Base-by-base conservation (phyloP, 306 rosid genomes). In the Citrullus mucosospermus region DNA sequence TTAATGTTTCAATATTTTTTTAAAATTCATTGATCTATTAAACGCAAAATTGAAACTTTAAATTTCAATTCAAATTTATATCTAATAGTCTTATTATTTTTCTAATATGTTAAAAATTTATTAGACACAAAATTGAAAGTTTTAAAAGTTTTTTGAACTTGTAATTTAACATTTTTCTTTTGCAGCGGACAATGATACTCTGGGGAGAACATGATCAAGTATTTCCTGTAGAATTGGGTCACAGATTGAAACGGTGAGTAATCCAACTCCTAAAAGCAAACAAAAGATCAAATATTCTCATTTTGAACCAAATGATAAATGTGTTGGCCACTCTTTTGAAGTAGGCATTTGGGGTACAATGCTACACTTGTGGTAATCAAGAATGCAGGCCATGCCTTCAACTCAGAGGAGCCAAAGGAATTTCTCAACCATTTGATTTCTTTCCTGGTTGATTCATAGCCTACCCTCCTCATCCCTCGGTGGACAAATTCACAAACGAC, bases 161-260 rank as follows among this genome's bases (percentile, higher is more conserved):
- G 6, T 48, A 48, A 4, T 48, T 48, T 48, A 48, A 12, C 54
- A 48, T 48, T 63, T 17, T 28, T 3, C 18, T 3, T 3, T 28
- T 43, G 85, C 92, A 90, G 96, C 92, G 90, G 18, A 84, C 98
- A 15, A 82, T 91, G 83, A 85, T 93, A 68, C 74, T 93, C 2
- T 93, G 97, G 98, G 98, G 98, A 73, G 98, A 93, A 56, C 84
- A 85, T 55, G 98, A 93, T 78, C 84, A 68, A 80, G 77, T 91
- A 46, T 93, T 93, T 80, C 91, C 93, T 25, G 63, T 93, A 22
- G 97, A 91, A 78, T 81, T 88, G 50, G 98, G 80, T 30, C 83
- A 88, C 83, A 90, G 93, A 88, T 81, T 93, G 79, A 85, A 90
- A 82, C 81, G 88, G 98, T 93, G 54, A 76, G 62, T 65, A 36